Evolutionary conservation across 257 asterid species (phyloP).

Genomic region (Nicotiana knightiana): DNA sequence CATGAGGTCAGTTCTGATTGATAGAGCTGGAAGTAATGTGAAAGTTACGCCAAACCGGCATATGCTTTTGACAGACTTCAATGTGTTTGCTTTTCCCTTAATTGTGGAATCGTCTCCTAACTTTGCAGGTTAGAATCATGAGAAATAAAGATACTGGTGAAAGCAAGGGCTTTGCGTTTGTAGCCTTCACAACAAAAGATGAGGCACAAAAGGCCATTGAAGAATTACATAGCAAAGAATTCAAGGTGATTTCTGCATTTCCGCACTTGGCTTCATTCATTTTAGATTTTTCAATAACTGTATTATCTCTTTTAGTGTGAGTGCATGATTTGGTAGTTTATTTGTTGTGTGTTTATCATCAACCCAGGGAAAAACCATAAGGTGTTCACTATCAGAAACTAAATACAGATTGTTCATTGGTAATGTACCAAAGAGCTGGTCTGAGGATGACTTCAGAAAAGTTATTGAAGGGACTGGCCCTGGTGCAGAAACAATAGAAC

Average conservation of each 20-base stretch:
- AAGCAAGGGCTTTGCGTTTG: slow-evolving; percentile 97
- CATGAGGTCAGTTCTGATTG: slow-evolving; percentile 52
- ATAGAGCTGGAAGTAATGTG: neutral
- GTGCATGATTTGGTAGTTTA: slow-evolving; percentile 5
- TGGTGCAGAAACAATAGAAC: slow-evolving; percentile 85
- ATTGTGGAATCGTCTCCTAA: slow-evolving; percentile 8
- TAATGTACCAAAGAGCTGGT: slow-evolving; percentile 82
- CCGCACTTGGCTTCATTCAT: neutral
- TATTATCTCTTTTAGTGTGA: slow-evolving; percentile 8
- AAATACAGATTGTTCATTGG: slow-evolving; percentile 87
- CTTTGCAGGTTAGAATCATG: slow-evolving; percentile 78
- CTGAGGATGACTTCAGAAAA: slow-evolving; percentile 67
- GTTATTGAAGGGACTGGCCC: slow-evolving; percentile 78
- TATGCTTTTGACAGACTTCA: neutral
- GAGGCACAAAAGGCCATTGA: slow-evolving; percentile 85
- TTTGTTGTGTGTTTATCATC: slow-evolving; percentile 18
- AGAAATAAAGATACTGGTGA: slow-evolving; percentile 93
- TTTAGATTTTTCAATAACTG: neutral
- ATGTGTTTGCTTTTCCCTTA: neutral
- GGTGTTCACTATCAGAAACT: slow-evolving; percentile 87
- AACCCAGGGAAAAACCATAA: slow-evolving; percentile 73
- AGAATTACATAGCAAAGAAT: slow-evolving; percentile 74
- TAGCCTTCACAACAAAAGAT: slow-evolving; percentile 72
- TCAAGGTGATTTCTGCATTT: slow-evolving; percentile 47
- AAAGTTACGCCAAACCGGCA: neutral